These are phyloP conservation scores for Trichophyton equinum DNA, from an alignment of 2,329 filamentous ascomycete species.

Conservation along the genomic window DNA sequence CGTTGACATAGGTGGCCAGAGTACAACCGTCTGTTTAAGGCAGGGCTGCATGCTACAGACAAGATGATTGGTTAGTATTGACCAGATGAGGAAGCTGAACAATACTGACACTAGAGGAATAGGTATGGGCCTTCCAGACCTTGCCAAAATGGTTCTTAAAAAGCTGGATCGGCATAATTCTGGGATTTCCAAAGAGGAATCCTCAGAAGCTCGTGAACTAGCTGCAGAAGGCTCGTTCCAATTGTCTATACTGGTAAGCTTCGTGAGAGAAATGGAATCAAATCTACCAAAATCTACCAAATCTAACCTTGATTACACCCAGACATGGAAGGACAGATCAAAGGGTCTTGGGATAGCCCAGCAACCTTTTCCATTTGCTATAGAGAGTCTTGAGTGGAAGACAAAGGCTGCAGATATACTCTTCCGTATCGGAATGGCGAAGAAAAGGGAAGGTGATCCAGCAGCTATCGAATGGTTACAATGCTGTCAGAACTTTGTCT, in stretches of 20 bases:
- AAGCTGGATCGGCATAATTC: conserved; percentile 22
- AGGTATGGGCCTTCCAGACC: conserved; percentile 44
- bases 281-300: no score
- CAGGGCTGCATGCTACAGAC: conserved; percentile 54
- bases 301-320: conserved; percentile 27
- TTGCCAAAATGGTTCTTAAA: conserved; percentile 51
- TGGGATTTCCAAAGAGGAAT: not conserved
- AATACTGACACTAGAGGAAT: conserved; percentile 5
- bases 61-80: not conserved
- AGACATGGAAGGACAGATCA: conserved; percentile 38
- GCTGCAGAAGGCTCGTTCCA: not conserved
- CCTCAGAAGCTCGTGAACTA: not conserved
- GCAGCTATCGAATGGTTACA: conserved; percentile 61
- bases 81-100: not conserved
- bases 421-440: conserved; percentile 57
- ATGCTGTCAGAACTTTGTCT: conserved; percentile 45
- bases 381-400: conserved; percentile 36
- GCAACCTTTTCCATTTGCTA: conserved; percentile 5
- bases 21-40: conserved; percentile 47
- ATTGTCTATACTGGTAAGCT: not conserved
- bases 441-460: conserved; percentile 39
- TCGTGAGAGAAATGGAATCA: not conserved
- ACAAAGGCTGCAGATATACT: conserved; percentile 56
- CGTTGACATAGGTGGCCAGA: not conserved
- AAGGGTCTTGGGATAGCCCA: not conserved